A percentile compares a stretch with the other conserved stretches of the same genome.
These are phyloP conservation scores for Shiraia bambusicola DNA, from an alignment of 2,329 filamentous ascomycete genomes.

Conservation along the genomic window DNA sequence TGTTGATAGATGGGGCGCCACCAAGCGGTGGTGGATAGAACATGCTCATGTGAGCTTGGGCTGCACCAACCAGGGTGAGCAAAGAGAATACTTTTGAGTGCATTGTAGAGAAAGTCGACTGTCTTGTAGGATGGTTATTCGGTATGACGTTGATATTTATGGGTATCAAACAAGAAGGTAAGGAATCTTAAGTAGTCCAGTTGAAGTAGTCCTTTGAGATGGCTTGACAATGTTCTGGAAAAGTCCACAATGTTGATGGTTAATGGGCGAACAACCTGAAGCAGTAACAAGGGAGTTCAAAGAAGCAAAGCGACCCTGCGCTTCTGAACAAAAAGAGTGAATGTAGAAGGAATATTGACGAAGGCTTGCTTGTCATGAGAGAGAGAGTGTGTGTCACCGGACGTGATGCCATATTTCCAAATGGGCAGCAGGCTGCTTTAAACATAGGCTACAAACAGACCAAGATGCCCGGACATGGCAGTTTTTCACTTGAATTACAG, in stretches of 20 bases:
- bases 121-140: slow-evolving; percentile 10
- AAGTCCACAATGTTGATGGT: slow-evolving; percentile 1
- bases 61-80: slow-evolving; percentile 31
- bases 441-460: slow-evolving; percentile 13
- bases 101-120: slow-evolving; percentile 21
- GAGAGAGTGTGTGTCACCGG: slow-evolving; percentile 26
- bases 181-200: slow-evolving; percentile 12
- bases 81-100: slow-evolving; percentile 27
- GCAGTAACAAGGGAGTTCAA: slow-evolving; percentile 22
- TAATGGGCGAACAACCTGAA: slow-evolving; percentile 5
- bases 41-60: slow-evolving; percentile 47
- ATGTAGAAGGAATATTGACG: slow-evolving; percentile 33
- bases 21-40: slow-evolving; percentile 48
- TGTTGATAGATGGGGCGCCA: slow-evolving; percentile 48
- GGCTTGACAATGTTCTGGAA: slow-evolving; percentile 19
- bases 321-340: slow-evolving; percentile 30
- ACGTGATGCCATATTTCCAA: slow-evolving; percentile 24
- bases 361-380: slow-evolving; percentile 37
- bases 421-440: slow-evolving; percentile 22
- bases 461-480: slow-evolving; percentile 13
- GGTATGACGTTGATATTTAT: slow-evolving; percentile 6
- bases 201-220: slow-evolving; percentile 8
- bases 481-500: slow-evolving; percentile 18
- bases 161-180: slow-evolving; percentile 13
- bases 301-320: slow-evolving; percentile 37